Evolutionary conservation across 2,329 filamentous ascomycete species (phyloP).

Genomic region (Exophiala alcalophila): DNA sequence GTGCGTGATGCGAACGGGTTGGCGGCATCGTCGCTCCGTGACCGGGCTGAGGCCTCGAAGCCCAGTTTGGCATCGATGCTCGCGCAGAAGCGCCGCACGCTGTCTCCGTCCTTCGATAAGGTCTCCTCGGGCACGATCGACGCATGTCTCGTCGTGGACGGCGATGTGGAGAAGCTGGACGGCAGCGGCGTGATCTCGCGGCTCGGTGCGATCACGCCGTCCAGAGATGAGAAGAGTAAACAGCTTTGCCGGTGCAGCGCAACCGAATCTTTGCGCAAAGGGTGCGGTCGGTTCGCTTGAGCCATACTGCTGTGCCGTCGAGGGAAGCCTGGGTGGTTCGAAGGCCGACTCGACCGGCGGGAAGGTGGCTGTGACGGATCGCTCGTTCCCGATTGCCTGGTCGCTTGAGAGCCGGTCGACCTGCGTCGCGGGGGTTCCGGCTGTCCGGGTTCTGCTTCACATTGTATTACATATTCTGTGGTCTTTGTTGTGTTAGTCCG

Average conservation of each 20-base stretch:
- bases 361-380: neutral
- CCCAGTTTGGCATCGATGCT: slow-evolving; percentile 15
- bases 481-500: neutral
- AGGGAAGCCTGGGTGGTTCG: slow-evolving; percentile 13
- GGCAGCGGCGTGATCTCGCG: slow-evolving; percentile 18
- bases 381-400: neutral
- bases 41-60: neutral
- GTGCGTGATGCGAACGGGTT: neutral
- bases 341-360: no score
- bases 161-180: slow-evolving; percentile 14
- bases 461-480: neutral
- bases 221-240: slow-evolving; percentile 20
- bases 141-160: slow-evolving; percentile 13
- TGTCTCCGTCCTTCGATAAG: neutral
- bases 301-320: slow-evolving; percentile 14
- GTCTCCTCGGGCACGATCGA: slow-evolving; percentile 14
- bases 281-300: slow-evolving; percentile 3
- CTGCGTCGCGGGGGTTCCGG: neutral
- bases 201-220: slow-evolving; percentile 18
- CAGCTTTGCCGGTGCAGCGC: slow-evolving; percentile 19
- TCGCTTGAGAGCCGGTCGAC: slow-evolving; percentile 1
- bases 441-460: neutral
- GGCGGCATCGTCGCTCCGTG: neutral
- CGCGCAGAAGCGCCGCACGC: slow-evolving; percentile 7
- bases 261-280: slow-evolving; percentile 11